Evolutionary conservation across 148 eudicot genomes (phyloP).

Genomic region (Fagopyrum tataricum): DNA sequence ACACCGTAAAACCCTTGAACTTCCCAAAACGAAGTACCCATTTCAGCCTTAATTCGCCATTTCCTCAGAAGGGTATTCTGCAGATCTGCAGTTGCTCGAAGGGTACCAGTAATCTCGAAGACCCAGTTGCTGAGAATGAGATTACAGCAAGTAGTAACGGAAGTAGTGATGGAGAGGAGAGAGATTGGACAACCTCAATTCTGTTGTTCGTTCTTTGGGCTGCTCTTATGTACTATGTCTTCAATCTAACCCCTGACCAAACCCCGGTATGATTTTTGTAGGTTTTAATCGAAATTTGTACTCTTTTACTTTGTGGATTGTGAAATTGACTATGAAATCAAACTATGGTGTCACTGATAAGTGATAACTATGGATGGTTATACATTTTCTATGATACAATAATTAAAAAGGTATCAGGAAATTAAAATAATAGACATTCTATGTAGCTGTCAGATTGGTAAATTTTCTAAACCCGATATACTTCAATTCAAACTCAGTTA

Average conservation of each 20-base stretch:
- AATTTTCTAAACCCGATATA: background rate
- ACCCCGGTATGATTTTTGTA: constrained; percentile 56
- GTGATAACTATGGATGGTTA: too few species aligned
- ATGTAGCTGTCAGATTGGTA: background rate
- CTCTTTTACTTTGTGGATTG: background rate
- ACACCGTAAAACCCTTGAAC: constrained; percentile 13
- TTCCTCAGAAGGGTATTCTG: constrained; percentile 21
- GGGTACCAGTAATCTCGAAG: constrained; percentile 31
- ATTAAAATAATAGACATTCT: too few species aligned
- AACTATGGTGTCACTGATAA: background rate
- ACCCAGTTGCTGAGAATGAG: constrained; percentile 29
- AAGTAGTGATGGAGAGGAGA: constrained; percentile 27
- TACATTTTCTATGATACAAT: background rate
- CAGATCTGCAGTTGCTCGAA: constrained; percentile 34
- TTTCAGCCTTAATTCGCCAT: constrained; percentile 3
- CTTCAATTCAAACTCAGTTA: too few species aligned
- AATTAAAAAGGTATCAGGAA: background rate
- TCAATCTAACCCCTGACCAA: constrained; percentile 70
- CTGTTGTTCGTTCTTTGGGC: constrained; percentile 65
- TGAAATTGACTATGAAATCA: background rate
- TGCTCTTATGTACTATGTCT: constrained; percentile 68
- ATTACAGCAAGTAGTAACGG: constrained; percentile 15
- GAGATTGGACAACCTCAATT: constrained; percentile 74
- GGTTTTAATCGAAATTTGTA: background rate
- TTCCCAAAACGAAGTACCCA: constrained; percentile 4